These are phyloP conservation scores for Articulospora tetracladia DNA, from an alignment of 495 filamentous ascomycete genomes.

Conservation along the genomic window DNA sequence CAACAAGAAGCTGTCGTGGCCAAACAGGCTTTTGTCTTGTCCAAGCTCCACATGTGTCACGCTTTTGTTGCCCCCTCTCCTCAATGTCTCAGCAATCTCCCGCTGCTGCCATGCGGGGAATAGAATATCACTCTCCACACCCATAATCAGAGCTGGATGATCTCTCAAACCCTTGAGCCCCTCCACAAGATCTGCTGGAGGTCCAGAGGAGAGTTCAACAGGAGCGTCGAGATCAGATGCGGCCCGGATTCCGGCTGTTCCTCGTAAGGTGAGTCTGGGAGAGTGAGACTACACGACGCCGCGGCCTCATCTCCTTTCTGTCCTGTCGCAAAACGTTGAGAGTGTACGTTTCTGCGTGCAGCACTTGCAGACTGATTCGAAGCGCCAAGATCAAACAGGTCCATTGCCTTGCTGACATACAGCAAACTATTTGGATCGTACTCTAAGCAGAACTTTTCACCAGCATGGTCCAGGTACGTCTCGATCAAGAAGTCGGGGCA, in stretches of 20 bases:
- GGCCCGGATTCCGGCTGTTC: slow-evolving; percentile 53
- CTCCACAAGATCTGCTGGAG: slow-evolving; percentile 72
- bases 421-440: slow-evolving; percentile 96
- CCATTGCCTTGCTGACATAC: slow-evolving; percentile 99
- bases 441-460: slow-evolving; percentile 98
- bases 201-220: slow-evolving; percentile 27
- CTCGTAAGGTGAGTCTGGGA: slow-evolving; percentile 81
- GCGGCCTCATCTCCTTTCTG: slow-evolving; percentile 26
- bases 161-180: slow-evolving; percentile 68
- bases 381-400: slow-evolving; percentile 87
- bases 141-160: slow-evolving; percentile 82
- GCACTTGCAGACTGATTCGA: slow-evolving; percentile 50
- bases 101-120: slow-evolving; percentile 99
- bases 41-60: slow-evolving; percentile 89
- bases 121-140: slow-evolving; percentile 92
- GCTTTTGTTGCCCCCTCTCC: slow-evolving; percentile 66
- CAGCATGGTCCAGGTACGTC: slow-evolving; percentile 96
- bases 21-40: slow-evolving; percentile 88
- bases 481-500: slow-evolving; percentile 98
- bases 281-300: slow-evolving; percentile 70
- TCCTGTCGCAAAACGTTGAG: slow-evolving; percentile 13
- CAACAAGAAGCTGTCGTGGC: slow-evolving; percentile 94
- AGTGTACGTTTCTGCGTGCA: slow-evolving; percentile 35
- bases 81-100: slow-evolving; percentile 84
- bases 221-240: slow-evolving; percentile 18